Percentiles rank a stretch among this genome's conserved stretches.
Conservation (phyloP, 2,329 filamentous ascomycete genomes). For the Nakataea oryzae region DNA sequence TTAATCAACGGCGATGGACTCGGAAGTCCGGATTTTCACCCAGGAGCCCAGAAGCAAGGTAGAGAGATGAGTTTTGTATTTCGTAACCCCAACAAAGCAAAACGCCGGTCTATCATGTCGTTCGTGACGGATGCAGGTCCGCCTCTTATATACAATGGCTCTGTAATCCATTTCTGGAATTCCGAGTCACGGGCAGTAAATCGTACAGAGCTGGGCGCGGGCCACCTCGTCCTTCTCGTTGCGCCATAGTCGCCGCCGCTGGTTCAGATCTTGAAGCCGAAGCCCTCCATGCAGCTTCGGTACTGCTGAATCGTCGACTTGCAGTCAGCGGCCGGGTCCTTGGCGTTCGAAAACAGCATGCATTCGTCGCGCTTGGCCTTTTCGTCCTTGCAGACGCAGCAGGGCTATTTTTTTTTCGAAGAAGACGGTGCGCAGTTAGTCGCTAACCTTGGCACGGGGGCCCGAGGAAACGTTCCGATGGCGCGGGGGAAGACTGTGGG, state of each 20-base stretch:
- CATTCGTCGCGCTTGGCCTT: conserved; percentile 91
- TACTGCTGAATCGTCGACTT: conserved; percentile 75
- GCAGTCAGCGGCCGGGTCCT: conserved; percentile 78
- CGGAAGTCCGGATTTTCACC: too few relatives aligned
- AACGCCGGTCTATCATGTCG: conserved; percentile 2
- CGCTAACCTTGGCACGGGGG: too few relatives aligned
- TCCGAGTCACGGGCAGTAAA: neutral
- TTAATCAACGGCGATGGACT: too few relatives aligned
- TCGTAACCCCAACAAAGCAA: neutral
- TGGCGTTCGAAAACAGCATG: conserved; percentile 89
- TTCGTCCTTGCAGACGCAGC: conserved; percentile 95
- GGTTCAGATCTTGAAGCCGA: conserved; percentile 64
- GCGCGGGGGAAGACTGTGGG: neutral
- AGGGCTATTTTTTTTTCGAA: conserved; percentile 56
- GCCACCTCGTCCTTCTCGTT: neutral
- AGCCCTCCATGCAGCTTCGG: conserved; percentile 84
- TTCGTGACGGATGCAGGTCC: neutral
- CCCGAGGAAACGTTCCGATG: neutral
- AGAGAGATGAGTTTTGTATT: neutral
- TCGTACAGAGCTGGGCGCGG: neutral
- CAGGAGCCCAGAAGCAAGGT: too few relatives aligned
- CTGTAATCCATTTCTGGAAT: neutral
- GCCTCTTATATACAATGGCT: neutral
- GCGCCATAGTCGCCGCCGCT: neutral
- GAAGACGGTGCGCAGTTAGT: neutral